Base-by-base conservation (phyloP, 108 stramenopile genomes). In the Nitzschia sp. region DNA sequence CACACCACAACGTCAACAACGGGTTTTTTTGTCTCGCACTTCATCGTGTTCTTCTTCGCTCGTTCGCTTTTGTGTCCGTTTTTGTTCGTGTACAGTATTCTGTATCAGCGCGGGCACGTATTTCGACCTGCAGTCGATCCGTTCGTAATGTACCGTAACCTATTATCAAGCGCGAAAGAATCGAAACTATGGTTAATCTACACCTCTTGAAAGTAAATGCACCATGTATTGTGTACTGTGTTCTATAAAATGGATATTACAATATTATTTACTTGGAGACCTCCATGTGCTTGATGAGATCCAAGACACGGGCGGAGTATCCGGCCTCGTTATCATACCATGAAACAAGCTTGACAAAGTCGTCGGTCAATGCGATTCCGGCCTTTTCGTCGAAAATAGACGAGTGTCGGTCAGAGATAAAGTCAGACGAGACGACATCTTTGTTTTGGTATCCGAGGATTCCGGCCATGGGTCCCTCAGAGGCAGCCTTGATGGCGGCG, bases 241-340 rank as follows among this genome's bases (percentile, higher is more conserved):
- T n/a, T n/a, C n/a, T n/a, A n/a, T n/a, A n/a, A n/a, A n/a, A n/a
- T n/a, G n/a, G 45, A 17, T 2, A n/a, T n/a, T n/a, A n/a, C n/a
- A n/a, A n/a, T n/a, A 1, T 45, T 63, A 13, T 68, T 82, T 87
- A 90, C 68, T 90, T 87, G 58, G 72, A 72, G n/a, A 63, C 69
- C 28, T 91, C 90, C 90, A 98, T 97, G 93, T 98, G 96, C 74
- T 83, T 58, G 88, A 98, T 96, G 68, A 98, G 79, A 67, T 98
- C 94, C 66, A 97, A 77, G 53, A 96, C 87, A 63, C 93, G 89
- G 80, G 80, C 81, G 34, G 91, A 94, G 89, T 97, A 99, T 53
- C 97, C 97, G 54, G 81, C 85, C 77, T 98, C 96, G 74, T 99
- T 99, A 69, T 99, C 97, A 69, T 97, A 99, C 95, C 97, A 98